Percentiles rank a stretch among this genome's conserved stretches.
phyloP scores from a whole-genome alignment of 148 eudicot genomes.

The Persicaria tinctoria region DNA sequence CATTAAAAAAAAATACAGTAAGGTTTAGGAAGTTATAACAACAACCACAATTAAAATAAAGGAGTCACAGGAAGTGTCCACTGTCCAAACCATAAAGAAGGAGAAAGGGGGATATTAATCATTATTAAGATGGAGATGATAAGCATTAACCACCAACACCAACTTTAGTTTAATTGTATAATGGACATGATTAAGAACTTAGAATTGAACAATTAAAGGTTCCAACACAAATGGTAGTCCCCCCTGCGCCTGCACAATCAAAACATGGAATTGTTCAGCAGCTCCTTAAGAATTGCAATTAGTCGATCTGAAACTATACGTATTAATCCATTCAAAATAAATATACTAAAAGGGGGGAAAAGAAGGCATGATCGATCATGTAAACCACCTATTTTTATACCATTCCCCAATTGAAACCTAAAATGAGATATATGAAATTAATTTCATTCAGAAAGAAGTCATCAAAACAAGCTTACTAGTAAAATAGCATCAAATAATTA shows the following conservation, averaged over 20 bases:
- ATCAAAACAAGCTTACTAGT: no score
- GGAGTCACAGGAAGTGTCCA: background rate
- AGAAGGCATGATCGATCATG: background rate
- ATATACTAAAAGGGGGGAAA: background rate
- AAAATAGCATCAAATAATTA: no score
- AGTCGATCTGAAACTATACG: background rate
- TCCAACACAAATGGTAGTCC: background rate
- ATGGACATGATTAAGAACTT: background rate
- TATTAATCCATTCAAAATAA: background rate
- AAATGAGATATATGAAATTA: no score
- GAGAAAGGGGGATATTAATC: background rate
- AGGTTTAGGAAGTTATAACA: background rate
- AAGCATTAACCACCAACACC: background rate
- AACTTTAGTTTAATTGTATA: background rate
- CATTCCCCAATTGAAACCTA: background rate
- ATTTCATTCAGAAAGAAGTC: no score
- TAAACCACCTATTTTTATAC: background rate
- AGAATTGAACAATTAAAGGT: background rate
- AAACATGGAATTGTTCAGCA: slow-evolving; percentile 4
- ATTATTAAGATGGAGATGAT: slow-evolving; percentile 1
- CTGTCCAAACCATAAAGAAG: background rate
- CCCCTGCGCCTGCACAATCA: background rate
- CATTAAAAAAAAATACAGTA: background rate
- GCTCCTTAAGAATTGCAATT: background rate
- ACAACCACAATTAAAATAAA: background rate